These are phyloP conservation scores for Wickerhamomyces rabaulensis DNA, from an alignment of 805 yeast species.

Conservation along the genomic window DNA sequence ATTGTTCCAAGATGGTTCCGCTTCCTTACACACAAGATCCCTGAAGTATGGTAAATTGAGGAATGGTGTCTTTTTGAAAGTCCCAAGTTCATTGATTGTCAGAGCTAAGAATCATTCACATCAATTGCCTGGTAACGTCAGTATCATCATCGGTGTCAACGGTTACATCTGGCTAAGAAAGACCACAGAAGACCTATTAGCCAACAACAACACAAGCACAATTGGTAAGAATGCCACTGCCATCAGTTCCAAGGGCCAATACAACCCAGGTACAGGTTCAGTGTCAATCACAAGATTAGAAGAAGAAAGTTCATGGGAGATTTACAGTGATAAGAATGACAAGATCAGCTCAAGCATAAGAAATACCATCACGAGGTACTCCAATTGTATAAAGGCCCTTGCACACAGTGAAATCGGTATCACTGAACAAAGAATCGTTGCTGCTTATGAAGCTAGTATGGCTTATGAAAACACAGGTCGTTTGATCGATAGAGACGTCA, in stretches of 20 bases:
- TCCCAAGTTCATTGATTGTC: constrained; percentile 78
- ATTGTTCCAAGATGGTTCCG: constrained; percentile 83
- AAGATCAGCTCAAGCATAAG: constrained; percentile 55
- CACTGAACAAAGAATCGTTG: constrained; percentile 69
- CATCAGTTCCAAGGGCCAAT: constrained; percentile 26
- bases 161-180: constrained; percentile 92
- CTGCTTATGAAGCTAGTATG: constrained; percentile 87
- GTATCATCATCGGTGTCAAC: constrained; percentile 86
- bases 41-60: constrained; percentile 91
- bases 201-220: constrained; percentile 25
- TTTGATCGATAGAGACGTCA: constrained; percentile 64
- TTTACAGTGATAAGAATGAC: constrained; percentile 87
- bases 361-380: constrained; percentile 76
- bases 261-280: constrained; percentile 53
- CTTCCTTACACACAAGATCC: constrained; percentile 92
- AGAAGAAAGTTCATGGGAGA: constrained; percentile 92
- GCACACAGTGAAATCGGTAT: constrained; percentile 85
- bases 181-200: constrained; percentile 35
- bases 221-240: constrained; percentile 31
- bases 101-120: constrained; percentile 86
- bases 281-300: constrained; percentile 80
- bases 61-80: constrained; percentile 78
- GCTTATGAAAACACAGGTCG: constrained; percentile 67
- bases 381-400: constrained; percentile 76
- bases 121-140: constrained; percentile 89